These are phyloP conservation scores for Marasmius tenuissimus DNA, from an alignment of 1,284 basidiomycete species.

Conservation along the genomic window DNA sequence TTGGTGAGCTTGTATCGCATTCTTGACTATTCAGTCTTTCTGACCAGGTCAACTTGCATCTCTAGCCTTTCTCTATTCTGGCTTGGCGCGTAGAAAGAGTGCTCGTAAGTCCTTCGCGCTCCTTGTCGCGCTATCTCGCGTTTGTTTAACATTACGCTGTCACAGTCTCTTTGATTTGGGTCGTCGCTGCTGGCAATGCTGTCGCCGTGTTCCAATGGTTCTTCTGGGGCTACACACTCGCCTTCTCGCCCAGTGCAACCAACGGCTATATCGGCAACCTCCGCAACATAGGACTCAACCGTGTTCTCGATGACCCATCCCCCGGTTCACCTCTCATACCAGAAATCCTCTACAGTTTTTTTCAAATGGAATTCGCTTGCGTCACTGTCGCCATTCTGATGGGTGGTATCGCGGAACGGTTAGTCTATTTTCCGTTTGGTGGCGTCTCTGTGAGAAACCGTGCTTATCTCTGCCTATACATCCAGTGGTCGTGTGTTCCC, in stretches of 20 bases:
- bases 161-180: slow-evolving; percentile 66
- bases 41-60: slow-evolving; percentile 8
- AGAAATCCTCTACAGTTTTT: slow-evolving; percentile 79
- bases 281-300: slow-evolving; percentile 64
- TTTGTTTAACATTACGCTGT: not conserved
- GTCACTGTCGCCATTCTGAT: slow-evolving; percentile 77
- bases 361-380: slow-evolving; percentile 87
- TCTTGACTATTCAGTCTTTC: not conserved
- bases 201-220: slow-evolving; percentile 90
- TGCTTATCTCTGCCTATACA: not conserved
- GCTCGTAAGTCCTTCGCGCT: slow-evolving; percentile 15
- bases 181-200: slow-evolving; percentile 69
- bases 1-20: slow-evolving; percentile 41
- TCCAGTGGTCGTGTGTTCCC: slow-evolving; percentile 74
- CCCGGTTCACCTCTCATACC: slow-evolving; percentile 75
- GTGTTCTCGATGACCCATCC: slow-evolving; percentile 77
- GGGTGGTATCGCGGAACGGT: slow-evolving; percentile 84
- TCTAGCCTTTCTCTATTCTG: slow-evolving; percentile 84
- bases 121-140: not conserved
- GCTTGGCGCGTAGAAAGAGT: slow-evolving; percentile 65
- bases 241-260: slow-evolving; percentile 75
- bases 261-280: slow-evolving; percentile 83
- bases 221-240: slow-evolving; percentile 84
- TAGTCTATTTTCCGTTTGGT: not conserved
- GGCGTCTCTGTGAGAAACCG: too few relatives aligned